These are phyloP conservation scores for Russula ochroleuca DNA, from an alignment of 768 basidiomycete species.

Conservation along the genomic window DNA sequence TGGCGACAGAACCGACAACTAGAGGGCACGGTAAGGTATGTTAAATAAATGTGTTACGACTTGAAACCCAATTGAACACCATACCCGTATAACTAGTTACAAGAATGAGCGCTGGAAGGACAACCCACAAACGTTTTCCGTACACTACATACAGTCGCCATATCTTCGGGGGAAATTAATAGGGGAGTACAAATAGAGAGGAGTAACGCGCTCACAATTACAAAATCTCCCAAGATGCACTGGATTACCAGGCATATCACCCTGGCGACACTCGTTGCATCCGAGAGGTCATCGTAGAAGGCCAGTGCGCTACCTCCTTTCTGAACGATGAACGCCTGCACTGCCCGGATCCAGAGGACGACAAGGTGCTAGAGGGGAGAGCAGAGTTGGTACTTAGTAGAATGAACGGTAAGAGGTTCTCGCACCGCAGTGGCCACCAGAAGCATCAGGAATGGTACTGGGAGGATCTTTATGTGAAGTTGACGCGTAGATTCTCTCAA, in stretches of 20 bases:
- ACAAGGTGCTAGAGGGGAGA: constrained; percentile 3
- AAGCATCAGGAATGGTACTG: constrained; percentile 4
- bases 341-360: constrained; percentile 9
- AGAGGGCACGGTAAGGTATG: neutral
- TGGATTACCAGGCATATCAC: constrained; percentile 1
- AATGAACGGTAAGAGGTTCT: no score
- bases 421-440: constrained; percentile 8
- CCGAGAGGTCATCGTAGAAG: constrained; percentile 6
- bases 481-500: neutral
- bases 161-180: constrained; percentile 3
- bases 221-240: neutral
- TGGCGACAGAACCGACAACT: neutral
- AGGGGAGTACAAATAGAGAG: neutral
- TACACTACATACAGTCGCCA: constrained; percentile 19
- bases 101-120: constrained; percentile 1
- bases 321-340: neutral
- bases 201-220: neutral
- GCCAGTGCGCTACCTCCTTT: neutral
- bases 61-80: neutral
- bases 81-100: constrained; percentile 12
- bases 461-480: constrained; percentile 10
- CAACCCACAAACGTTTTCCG: neutral
- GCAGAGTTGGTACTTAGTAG: neutral
- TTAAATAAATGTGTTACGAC: neutral
- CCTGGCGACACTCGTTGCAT: neutral